Evolutionary conservation across 1,284 basidiomycete species (phyloP).

Genomic region (Ustilago cynodontis): DNA sequence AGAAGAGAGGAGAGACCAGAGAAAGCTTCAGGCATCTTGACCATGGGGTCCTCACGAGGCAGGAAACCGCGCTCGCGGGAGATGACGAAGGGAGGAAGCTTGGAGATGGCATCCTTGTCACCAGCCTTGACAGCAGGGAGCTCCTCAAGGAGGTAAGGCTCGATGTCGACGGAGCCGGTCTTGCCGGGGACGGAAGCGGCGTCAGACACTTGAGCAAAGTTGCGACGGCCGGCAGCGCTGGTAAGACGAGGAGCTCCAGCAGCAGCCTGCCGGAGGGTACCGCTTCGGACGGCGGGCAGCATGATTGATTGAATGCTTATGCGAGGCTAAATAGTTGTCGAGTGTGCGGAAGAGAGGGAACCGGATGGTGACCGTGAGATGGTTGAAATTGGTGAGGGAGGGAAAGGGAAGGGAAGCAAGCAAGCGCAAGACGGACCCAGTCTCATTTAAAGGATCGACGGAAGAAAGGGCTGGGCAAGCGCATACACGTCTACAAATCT

Average conservation of each 20-base stretch:
- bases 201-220: slow-evolving; percentile 47
- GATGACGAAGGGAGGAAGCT: slow-evolving; percentile 57
- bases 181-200: slow-evolving; percentile 23
- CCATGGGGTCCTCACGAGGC: slow-evolving; percentile 59
- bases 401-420: slow-evolving; percentile 2
- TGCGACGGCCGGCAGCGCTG: slow-evolving; percentile 15
- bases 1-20: slow-evolving; percentile 55
- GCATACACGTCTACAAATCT: background rate
- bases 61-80: slow-evolving; percentile 58
- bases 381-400: background rate
- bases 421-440: background rate
- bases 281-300: slow-evolving; percentile 38
- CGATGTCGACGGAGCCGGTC: slow-evolving; percentile 23
- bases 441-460: background rate
- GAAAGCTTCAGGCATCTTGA: slow-evolving; percentile 52
- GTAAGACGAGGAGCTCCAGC: background rate
- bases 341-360: background rate
- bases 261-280: slow-evolving; percentile 26
- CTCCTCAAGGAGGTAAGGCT: slow-evolving; percentile 61
- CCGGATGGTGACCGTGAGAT: background rate
- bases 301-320: slow-evolving; percentile 5
- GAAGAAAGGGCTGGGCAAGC: background rate
- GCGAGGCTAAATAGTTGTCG: background rate
- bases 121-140: slow-evolving; percentile 21
- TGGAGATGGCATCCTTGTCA: slow-evolving; percentile 46